Conservation (phyloP, 169 alveolate species). For the Sarcocystis neurona region DNA sequence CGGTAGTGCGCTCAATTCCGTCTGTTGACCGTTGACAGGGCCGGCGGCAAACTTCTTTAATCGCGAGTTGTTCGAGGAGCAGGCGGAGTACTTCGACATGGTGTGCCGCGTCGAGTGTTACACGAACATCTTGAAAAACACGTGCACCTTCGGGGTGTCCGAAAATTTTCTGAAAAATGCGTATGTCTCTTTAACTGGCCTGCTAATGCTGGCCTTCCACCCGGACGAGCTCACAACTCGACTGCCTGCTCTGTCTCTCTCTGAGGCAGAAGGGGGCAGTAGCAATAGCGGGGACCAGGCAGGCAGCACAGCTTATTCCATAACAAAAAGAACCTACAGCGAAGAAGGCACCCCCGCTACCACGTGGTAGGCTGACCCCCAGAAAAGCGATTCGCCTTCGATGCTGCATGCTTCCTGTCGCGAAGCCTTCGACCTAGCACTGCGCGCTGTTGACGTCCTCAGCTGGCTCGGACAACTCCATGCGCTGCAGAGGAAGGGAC, state of each 20-base stretch:
- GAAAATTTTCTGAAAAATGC: conserved; percentile 76
- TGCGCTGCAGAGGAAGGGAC: no score
- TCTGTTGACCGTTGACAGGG: conserved; percentile 92
- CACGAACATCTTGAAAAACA: conserved; percentile 79
- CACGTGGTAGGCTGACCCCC: no score
- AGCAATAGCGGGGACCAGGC: not conserved
- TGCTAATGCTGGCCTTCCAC: conserved; percentile 59
- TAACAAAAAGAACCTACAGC: no score
- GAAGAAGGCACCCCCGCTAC: no score
- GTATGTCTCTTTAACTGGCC: conserved; percentile 68
- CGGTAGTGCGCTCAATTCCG: conserved; percentile 92
- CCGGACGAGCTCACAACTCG: conserved; percentile 60
- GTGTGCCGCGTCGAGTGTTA: conserved; percentile 86
- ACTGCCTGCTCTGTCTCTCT: conserved; percentile 50
- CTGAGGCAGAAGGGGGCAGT: not conserved
- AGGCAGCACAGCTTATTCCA: no score
- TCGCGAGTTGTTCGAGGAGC: conserved; percentile 85
- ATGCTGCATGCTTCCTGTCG: no score
- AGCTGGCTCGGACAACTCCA: no score
- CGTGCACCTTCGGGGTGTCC: conserved; percentile 83
- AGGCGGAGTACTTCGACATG: conserved; percentile 88
- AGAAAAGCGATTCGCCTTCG: no score
- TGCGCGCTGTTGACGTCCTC: no score
- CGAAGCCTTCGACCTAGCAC: no score
- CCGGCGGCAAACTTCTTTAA: conserved; percentile 82